Evolutionary conservation across 305 asterid genomes (phyloP), one percentile per base, ranked within the genome.

Genomic region (Ajuga reptans): DNA sequence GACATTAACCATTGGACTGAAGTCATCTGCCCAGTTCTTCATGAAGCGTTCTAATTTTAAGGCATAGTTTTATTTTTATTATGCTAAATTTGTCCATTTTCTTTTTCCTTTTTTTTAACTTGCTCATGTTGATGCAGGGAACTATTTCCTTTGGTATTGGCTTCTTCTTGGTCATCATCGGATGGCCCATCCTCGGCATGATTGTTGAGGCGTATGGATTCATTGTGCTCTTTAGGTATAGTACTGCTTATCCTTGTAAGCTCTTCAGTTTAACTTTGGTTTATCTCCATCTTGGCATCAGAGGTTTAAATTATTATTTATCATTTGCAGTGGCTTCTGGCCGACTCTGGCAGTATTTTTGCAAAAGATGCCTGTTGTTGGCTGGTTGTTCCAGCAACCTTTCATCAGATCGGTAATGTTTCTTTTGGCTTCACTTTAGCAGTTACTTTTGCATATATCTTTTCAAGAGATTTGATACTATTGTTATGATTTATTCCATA

Each of bases 161-260:
- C 72, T 89, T 89, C 81, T 78, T 87, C 76, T 76, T 87, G 54
- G 87, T 89, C 73, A 71, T 87, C 78, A 81, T 85, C 34, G 95
- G 95, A 39, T 87, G 91, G 95, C 89, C 95, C 31, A 67, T 86
- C 70, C 52, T 86, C 11, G 97, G 96, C 60, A 86, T 90, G 97
- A 82, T 88, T 16, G 77, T 85, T 54, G 96, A 90, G 79, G 50
- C 86, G 16, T 90, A 85, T 80, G 96, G 94, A 67, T 84, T 90
- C 77, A 39, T 90, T 74, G 77, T 84, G 54, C 89, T 90, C 64
- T 88, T 88, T 78, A 88, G 97, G 96, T 88, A 55, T 18, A 49
- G 11, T 10, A 12, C 73, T 71, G 47, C 42, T 21, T 36, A 27
- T 43, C 4, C 18, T 18, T 49, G 45, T 34, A n/a, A 5, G n/a